Percentiles rank a stretch among this genome's conserved stretches.
phyloP scores from a whole-genome alignment of 2,329 filamentous ascomycete species.

The Calonectria multiphialidica region DNA sequence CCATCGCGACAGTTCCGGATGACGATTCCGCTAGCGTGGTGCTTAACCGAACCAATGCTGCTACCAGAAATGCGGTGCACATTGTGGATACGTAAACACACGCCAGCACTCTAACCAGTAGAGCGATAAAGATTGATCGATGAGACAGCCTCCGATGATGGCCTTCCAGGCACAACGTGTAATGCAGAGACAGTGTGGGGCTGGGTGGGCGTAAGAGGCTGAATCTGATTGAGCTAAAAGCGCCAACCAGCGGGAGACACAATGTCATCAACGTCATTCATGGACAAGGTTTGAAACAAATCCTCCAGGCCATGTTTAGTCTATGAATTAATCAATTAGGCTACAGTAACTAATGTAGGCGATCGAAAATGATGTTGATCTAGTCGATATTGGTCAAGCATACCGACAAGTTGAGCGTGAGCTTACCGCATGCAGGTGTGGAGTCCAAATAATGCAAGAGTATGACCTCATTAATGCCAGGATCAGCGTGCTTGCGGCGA shows the following conservation, averaged over 20 bases:
- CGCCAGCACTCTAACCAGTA: no score
- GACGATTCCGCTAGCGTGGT: neutral
- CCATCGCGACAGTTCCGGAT: neutral
- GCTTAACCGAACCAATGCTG: neutral
- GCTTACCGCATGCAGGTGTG: constrained; percentile 6
- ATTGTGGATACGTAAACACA: neutral
- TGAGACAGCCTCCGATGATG: neutral
- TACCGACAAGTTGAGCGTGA: neutral
- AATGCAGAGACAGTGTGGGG: neutral
- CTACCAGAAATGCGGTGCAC: no score
- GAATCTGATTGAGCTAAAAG: neutral
- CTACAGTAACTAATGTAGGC: neutral
- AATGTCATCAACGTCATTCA: constrained; percentile 4
- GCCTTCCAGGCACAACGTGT: neutral
- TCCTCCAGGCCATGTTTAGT: neutral
- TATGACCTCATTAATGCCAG: neutral
- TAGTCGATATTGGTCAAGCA: neutral
- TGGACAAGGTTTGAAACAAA: neutral
- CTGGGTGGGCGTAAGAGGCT: neutral
- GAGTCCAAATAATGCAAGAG: neutral
- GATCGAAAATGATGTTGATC: neutral
- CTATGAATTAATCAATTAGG: neutral
- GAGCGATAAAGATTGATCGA: neutral
- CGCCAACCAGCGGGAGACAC: neutral
- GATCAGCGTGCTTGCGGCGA: neutral